Conservation (phyloP, 192 early-diverging fungal species). For the Coemansia furcata region DNA sequence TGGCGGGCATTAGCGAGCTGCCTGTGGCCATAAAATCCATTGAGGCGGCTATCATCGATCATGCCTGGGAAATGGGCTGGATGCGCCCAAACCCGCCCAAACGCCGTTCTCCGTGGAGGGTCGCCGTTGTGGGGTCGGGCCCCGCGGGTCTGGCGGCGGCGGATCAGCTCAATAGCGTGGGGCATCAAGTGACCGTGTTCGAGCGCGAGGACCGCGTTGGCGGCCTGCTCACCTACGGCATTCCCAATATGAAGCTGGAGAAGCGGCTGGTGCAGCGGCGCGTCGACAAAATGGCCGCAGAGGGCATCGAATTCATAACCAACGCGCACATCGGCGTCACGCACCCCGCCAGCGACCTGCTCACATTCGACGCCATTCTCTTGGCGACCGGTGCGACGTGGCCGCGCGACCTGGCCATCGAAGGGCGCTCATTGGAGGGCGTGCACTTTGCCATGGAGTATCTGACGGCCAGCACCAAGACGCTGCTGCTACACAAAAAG, state of each 20-base stretch:
- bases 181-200: conserved; percentile 92
- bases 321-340: conserved; percentile 88
- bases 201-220: conserved; percentile 96
- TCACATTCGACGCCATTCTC: conserved; percentile 76
- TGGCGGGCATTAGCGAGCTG: conserved; percentile 89
- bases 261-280: conserved; percentile 93
- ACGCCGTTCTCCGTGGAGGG: conserved; percentile 73
- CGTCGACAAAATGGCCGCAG: conserved; percentile 89
- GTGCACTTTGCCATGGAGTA: conserved; percentile 99
- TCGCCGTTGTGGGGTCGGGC: conserved; percentile 93
- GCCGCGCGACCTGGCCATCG: conserved; percentile 93
- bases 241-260: conserved; percentile 99
- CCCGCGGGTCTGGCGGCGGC: conserved; percentile 94
- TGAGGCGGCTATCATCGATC: conserved; percentile 97
- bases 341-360: conserved; percentile 67
- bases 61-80: conserved; percentile 96
- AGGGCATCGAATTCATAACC: conserved; percentile 89
- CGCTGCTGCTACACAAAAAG: conserved; percentile 73
- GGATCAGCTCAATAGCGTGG: conserved; percentile 97
- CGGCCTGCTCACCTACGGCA: conserved; percentile 97
- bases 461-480: conserved; percentile 86
- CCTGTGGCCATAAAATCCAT: conserved; percentile 97
- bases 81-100: conserved; percentile 83
- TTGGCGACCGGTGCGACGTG: conserved; percentile 95
- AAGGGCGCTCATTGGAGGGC: conserved; percentile 80